Conservation (phyloP, 2,329 filamentous ascomycete species). For the Penicillium sclerotiorum region DNA sequence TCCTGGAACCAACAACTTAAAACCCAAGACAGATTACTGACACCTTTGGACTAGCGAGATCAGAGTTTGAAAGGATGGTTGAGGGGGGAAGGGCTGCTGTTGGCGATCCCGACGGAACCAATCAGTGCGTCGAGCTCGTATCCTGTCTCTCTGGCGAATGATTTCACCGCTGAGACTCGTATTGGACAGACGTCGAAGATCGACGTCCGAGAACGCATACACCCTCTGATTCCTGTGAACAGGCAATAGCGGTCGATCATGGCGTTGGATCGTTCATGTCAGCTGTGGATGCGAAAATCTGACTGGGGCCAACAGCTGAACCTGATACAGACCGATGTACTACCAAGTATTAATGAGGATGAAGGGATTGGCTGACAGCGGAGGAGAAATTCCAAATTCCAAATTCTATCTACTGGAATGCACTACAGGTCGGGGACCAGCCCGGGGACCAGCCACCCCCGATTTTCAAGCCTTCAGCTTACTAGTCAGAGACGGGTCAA, state of each 20-base stretch:
- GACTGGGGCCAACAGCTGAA: not conserved
- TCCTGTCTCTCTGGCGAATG: too few relatives aligned
- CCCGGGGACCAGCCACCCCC: not conserved
- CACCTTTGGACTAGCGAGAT: not conserved
- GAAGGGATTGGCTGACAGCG: not conserved
- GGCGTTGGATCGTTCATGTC: not conserved
- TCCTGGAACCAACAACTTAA: too few relatives aligned
- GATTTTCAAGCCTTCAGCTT: not conserved
- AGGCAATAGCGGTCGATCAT: slow-evolving; percentile 10
- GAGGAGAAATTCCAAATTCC: not conserved
- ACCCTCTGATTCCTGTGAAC: too few relatives aligned
- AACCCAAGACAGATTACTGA: not conserved
- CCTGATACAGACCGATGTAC: not conserved
- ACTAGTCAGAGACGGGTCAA: not conserved
- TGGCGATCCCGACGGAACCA: slow-evolving; percentile 1
- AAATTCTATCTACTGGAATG: not conserved
- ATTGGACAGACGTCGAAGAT: too few relatives aligned
- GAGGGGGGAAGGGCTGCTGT: not conserved
- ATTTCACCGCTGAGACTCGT: too few relatives aligned
- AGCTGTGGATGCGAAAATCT: not conserved
- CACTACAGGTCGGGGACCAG: too few relatives aligned
- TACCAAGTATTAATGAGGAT: too few relatives aligned
- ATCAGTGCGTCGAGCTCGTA: slow-evolving; percentile 1
- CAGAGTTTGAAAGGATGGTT: slow-evolving; percentile 6
- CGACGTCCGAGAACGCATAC: too few relatives aligned